Conservation (phyloP, 352 stramenopile genomes). For the Globisporangium yorkense region DNA sequence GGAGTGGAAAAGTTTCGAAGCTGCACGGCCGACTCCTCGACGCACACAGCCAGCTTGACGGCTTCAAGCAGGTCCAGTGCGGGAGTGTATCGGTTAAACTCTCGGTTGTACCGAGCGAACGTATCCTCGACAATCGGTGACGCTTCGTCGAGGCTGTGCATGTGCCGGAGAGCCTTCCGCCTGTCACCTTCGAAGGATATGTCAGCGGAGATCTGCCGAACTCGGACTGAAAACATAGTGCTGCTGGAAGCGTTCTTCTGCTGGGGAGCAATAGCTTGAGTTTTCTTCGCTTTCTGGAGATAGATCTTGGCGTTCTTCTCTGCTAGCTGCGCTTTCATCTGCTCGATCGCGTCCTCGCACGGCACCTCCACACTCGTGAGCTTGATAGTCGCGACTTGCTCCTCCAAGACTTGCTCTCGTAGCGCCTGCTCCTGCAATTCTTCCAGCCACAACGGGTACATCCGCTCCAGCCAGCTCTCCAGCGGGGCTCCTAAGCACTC, state of each 20-base stretch:
- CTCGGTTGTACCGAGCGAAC: slow-evolving; percentile 15
- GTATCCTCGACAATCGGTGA: slow-evolving; percentile 19
- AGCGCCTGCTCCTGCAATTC: slow-evolving; percentile 62
- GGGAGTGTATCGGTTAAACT: slow-evolving; percentile 21
- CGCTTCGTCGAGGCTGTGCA: slow-evolving; percentile 47
- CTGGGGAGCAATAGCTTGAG: slow-evolving; percentile 12
- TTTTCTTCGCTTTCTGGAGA: slow-evolving; percentile 44
- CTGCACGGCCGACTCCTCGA: slow-evolving; percentile 27
- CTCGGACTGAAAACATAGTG: slow-evolving; percentile 23
- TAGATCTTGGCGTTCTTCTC: slow-evolving; percentile 66
- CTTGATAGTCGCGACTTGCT: slow-evolving; percentile 51
- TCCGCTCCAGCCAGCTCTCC: slow-evolving; percentile 61
- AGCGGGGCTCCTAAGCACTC: slow-evolving; percentile 45
- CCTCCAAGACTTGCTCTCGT: slow-evolving; percentile 48
- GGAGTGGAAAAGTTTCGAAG: slow-evolving; percentile 50
- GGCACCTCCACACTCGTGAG: slow-evolving; percentile 47
- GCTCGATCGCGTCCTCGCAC: slow-evolving; percentile 24
- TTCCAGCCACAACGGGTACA: slow-evolving; percentile 72
- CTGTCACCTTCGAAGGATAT: slow-evolving; percentile 37
- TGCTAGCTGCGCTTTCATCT: slow-evolving; percentile 38
- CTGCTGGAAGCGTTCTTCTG: slow-evolving; percentile 5
- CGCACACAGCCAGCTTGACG: slow-evolving; percentile 20
- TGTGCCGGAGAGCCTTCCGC: slow-evolving; percentile 14
- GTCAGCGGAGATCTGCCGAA: slow-evolving; percentile 29
- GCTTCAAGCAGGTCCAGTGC: slow-evolving; percentile 25